Percentiles rank a stretch among this genome's conserved stretches.
Conservation (phyloP, 108 stramenopile species). For the Cylindrotheca fusiformis region DNA sequence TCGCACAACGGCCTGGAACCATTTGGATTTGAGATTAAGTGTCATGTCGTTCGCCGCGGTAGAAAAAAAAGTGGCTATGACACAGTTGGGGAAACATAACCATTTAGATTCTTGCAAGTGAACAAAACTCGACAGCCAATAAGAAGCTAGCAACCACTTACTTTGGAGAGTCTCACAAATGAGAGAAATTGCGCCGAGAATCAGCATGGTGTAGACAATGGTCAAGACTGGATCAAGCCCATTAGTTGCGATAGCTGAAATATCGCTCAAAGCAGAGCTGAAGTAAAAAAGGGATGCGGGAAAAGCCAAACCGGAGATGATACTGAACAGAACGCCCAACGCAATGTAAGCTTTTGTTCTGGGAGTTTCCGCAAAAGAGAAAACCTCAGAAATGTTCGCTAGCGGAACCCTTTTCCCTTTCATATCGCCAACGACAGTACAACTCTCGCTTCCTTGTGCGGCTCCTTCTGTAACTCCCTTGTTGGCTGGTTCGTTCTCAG, state of each 20-base stretch:
- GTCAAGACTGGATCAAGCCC: slow-evolving; percentile 31
- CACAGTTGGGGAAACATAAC: neutral
- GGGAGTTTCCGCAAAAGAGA: slow-evolving; percentile 11
- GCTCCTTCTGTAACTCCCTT: too few relatives aligned
- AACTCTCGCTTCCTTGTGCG: too few relatives aligned
- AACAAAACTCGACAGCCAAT: neutral
- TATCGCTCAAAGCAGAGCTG: slow-evolving; percentile 35
- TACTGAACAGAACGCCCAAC: slow-evolving; percentile 5
- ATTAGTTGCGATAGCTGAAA: slow-evolving; percentile 28
- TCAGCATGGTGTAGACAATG: slow-evolving; percentile 39
- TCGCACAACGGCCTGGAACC: slow-evolving; percentile 54
- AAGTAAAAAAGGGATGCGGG: slow-evolving; percentile 44
- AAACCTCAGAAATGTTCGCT: slow-evolving; percentile 24
- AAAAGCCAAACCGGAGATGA: slow-evolving; percentile 4
- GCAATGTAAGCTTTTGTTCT: slow-evolving; percentile 7
- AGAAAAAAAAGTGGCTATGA: slow-evolving; percentile 28
- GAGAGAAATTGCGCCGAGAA: slow-evolving; percentile 37
- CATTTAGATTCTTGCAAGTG: too few relatives aligned
- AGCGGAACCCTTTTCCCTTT: too few relatives aligned
- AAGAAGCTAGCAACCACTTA: neutral
- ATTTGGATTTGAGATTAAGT: slow-evolving; percentile 24
- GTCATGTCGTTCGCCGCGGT: slow-evolving; percentile 47
- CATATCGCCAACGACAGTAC: too few relatives aligned
- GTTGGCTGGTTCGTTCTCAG: too few relatives aligned
- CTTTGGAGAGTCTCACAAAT: slow-evolving; percentile 33